These are phyloP conservation scores for Scheffersomyces titani DNA, from an alignment of 1,139 yeast genomes.

Conservation along the genomic window DNA sequence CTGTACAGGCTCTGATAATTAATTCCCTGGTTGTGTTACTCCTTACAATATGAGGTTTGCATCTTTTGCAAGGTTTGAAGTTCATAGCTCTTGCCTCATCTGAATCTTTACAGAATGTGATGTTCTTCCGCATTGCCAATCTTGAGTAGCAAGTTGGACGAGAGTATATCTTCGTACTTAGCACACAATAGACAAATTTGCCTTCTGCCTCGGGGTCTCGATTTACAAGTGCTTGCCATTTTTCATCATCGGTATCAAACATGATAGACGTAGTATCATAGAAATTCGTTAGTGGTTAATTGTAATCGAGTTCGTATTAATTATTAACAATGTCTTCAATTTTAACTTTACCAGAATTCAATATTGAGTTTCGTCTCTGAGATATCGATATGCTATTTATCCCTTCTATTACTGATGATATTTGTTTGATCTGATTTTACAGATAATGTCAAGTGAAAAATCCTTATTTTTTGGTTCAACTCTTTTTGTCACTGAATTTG, in stretches of 20 bases:
- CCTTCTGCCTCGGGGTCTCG: slow-evolving; percentile 8
- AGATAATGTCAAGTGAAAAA: neutral
- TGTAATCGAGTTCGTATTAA: neutral
- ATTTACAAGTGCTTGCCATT: slow-evolving; percentile 4
- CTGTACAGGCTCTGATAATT: neutral
- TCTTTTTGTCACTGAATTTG: neutral
- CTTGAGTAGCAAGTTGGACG: slow-evolving; percentile 10
- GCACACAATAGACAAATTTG: slow-evolving; percentile 7
- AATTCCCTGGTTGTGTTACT: slow-evolving; percentile 1
- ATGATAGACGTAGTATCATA: neutral
- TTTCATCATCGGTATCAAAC: slow-evolving; percentile 5
- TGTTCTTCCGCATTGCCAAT: slow-evolving; percentile 6
- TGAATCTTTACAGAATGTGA: slow-evolving; percentile 4
- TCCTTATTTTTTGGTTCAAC: neutral
- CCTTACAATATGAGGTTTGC: slow-evolving; percentile 6
- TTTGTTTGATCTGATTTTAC: neutral
- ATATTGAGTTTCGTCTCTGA: no score
- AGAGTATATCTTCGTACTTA: slow-evolving; percentile 8
- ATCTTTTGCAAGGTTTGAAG: slow-evolving; percentile 9
- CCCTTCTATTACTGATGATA: neutral
- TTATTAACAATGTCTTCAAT: neutral
- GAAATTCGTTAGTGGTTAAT: neutral
- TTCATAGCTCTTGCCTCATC: slow-evolving; percentile 4
- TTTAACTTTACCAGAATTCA: no score
- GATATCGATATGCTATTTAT: neutral